These are phyloP conservation scores for Ceratocystis destructans DNA, from an alignment of 2,329 filamentous ascomycete species.

Conservation along the genomic window DNA sequence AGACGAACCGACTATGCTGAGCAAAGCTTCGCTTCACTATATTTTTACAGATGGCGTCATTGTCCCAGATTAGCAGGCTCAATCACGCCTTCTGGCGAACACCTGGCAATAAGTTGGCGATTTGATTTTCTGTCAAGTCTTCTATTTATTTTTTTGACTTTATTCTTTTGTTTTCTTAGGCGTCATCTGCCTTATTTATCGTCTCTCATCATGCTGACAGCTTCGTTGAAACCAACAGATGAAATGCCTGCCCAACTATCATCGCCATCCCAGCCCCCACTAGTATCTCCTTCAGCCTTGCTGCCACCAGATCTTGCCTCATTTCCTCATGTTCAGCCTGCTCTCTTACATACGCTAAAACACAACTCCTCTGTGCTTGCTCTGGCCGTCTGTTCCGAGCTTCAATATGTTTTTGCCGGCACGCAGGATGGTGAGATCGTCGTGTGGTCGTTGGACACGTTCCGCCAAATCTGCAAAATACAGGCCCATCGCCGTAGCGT, in stretches of 20 bases:
- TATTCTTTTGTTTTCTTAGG: not conserved
- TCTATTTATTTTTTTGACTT: not conserved
- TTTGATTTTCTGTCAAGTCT: not conserved
- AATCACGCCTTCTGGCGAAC: not conserved
- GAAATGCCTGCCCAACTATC: conserved; percentile 2
- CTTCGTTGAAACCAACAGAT: not conserved
- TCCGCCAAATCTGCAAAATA: conserved; percentile 62
- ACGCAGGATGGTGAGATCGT: conserved; percentile 89
- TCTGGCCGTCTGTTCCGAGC: conserved; percentile 62
- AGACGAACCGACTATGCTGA: not conserved
- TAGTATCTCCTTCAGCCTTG: not conserved
- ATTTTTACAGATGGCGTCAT: conserved; percentile 10
- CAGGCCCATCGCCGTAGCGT: conserved; percentile 88
- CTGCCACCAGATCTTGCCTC: conserved; percentile 6
- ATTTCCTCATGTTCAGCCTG: conserved; percentile 7
- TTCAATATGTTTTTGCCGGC: conserved; percentile 75
- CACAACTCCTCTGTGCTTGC: conserved; percentile 71
- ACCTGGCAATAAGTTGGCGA: no score
- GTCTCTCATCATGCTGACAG: not conserved
- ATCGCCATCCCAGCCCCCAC: not conserved
- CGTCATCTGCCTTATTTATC: not conserved
- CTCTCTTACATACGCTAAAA: conserved; percentile 58
- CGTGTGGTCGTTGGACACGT: conserved; percentile 80
- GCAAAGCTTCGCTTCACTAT: not conserved
- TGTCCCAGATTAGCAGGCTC: not conserved